Percentiles rank a stretch among this genome's conserved stretches.
Conservation (phyloP, 345 rosid genomes). For the Camelina laxa region DNA sequence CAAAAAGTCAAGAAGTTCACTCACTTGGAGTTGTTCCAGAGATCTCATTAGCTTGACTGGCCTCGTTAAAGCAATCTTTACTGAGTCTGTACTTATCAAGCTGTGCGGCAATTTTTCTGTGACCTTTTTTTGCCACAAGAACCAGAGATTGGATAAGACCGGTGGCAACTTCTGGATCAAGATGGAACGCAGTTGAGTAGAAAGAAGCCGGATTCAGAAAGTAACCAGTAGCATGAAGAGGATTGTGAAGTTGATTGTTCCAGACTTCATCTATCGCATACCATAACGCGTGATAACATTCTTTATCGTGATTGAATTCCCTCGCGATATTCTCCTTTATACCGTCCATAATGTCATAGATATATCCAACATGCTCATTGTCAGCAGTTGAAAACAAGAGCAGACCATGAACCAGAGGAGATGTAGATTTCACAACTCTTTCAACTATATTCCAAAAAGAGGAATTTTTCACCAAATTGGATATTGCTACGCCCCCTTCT, state of each 20-base stretch:
- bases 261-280: constrained; percentile 66
- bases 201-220: constrained; percentile 63
- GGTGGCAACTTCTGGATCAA: constrained; percentile 58
- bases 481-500: constrained; percentile 46
- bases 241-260: constrained; percentile 59
- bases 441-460: constrained; percentile 58
- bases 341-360: constrained; percentile 73
- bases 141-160: constrained; percentile 56
- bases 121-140: constrained; percentile 45
- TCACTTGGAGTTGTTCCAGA: constrained; percentile 53
- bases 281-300: constrained; percentile 56
- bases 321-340: constrained; percentile 59
- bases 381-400: constrained; percentile 43
- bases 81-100: constrained; percentile 53
- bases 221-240: constrained; percentile 76
- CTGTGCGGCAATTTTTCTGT: constrained; percentile 43
- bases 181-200: constrained; percentile 56
- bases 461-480: constrained; percentile 47
- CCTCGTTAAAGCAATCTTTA: constrained; percentile 56
- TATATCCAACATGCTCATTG: constrained; percentile 54
- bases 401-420: constrained; percentile 53
- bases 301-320: constrained; percentile 41
- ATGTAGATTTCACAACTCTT: constrained; percentile 51
- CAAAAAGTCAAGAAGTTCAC: constrained; percentile 20
- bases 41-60: constrained; percentile 50